Evolutionary conservation across 148 eudicot species (phyloP).

Genomic region (Chenopodium suecicum): DNA sequence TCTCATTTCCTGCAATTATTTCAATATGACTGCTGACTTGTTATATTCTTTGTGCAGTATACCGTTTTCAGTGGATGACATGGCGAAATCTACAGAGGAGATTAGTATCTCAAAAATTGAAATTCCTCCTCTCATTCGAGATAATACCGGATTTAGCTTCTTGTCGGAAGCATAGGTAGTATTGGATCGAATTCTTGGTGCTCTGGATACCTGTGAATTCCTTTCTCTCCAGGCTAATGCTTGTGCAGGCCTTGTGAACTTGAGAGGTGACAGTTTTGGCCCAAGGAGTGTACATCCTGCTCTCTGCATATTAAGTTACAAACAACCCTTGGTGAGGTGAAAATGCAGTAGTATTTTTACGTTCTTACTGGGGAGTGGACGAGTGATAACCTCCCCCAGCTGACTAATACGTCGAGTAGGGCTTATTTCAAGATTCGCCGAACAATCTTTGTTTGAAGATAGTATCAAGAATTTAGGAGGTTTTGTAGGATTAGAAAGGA

Average conservation of each 20-base stretch:
- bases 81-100: slow-evolving; percentile 75
- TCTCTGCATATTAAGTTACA: background rate
- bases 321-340: background rate
- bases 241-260: slow-evolving; percentile 1
- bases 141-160: slow-evolving; percentile 78
- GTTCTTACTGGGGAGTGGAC: background rate
- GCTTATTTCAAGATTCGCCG: background rate
- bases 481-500: background rate
- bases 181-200: background rate
- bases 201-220: background rate
- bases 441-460: background rate
- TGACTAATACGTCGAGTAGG: background rate
- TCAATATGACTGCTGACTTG: slow-evolving; percentile 14
- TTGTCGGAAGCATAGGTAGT: slow-evolving; percentile 34
- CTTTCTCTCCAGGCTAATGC: slow-evolving; percentile 8
- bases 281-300: slow-evolving; percentile 17
- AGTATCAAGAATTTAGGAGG: background rate
- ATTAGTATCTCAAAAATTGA: slow-evolving; percentile 68
- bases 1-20: background rate
- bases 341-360: background rate
- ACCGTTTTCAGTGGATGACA: slow-evolving; percentile 84
- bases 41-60: slow-evolving; percentile 47
- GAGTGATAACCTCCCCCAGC: background rate
- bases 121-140: slow-evolving; percentile 82
- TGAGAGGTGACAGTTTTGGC: background rate